A percentile compares a stretch with the other conserved stretches of the same genome.
Evolutionary conservation across 1,284 basidiomycete genomes (phyloP).

Genomic region (Cerioporus squamosus): DNA sequence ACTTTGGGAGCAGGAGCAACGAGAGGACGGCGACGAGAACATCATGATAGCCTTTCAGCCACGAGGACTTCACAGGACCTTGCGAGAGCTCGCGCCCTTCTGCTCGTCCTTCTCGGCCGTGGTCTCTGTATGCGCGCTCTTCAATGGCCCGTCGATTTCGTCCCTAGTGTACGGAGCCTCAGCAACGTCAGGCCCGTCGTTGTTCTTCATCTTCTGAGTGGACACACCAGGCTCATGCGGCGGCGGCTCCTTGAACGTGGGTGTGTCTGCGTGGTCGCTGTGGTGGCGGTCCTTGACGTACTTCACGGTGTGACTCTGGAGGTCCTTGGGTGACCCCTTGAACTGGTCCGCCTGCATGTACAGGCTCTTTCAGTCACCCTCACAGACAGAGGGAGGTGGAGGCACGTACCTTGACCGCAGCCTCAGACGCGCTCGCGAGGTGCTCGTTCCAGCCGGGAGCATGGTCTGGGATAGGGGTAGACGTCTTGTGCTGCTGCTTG

Average conservation of each 20-base stretch:
- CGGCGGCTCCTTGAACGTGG: slow-evolving; percentile 12
- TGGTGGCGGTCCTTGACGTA: slow-evolving; percentile 42
- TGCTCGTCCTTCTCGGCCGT: slow-evolving; percentile 12
- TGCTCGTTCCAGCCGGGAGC: slow-evolving; percentile 80
- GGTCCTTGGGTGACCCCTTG: slow-evolving; percentile 30
- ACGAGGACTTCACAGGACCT: neutral
- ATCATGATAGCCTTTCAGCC: neutral
- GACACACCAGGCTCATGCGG: slow-evolving; percentile 22
- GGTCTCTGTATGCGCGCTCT: slow-evolving; percentile 16
- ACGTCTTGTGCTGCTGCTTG: slow-evolving; percentile 52
- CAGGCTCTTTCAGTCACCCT: neutral
- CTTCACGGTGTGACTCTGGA: slow-evolving; percentile 45
- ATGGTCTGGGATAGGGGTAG: slow-evolving; percentile 49
- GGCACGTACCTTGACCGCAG: slow-evolving; percentile 61
- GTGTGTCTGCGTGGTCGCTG: slow-evolving; percentile 27
- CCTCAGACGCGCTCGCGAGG: slow-evolving; percentile 72
- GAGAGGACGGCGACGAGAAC: neutral
- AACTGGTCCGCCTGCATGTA: slow-evolving; percentile 39
- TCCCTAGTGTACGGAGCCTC: slow-evolving; percentile 44
- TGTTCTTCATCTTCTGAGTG: slow-evolving; percentile 19
- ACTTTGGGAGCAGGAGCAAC: no score
- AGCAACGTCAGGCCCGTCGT: slow-evolving; percentile 14
- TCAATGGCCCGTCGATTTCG: slow-evolving; percentile 48
- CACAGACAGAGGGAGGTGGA: neutral
- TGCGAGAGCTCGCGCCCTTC: slow-evolving; percentile 8